Evolutionary conservation across 129 eudicot species (phyloP), one percentile per base, ranked within the genome.

Genomic region (Centaurea solstitialis): DNA sequence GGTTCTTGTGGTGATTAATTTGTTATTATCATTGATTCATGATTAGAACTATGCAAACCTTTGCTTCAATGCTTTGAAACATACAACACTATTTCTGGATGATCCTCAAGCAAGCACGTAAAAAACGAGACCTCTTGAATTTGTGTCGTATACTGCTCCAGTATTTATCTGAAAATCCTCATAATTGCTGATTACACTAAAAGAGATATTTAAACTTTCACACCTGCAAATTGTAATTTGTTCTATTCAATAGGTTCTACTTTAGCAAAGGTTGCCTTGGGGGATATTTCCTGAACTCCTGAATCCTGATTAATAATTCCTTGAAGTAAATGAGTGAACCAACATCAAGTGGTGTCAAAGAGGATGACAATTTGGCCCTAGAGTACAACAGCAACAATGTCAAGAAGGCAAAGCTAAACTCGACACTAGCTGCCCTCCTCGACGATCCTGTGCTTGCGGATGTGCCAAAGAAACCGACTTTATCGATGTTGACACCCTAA

Each of bases 401-500:
- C 47, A 90, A 92, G 83, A 89, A 84, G 64, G 94, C 94, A 4
- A 92, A 85, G 67, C 91, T 94, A 18, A 83, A 85, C 72, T 95
- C 97, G 20, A 92, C 97, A 15, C 80, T 95, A 30, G 85, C 92
- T 15, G 90, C 99, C 17, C 94, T 95, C 11, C 93, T 95, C 67
- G 84, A 83, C 28, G 99, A 95, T 84, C 98, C 97, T n/a, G 83
- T 95, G 41, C 98, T 95, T 59, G 76, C 93, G 17, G 97, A 92
- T 81, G 94, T 95, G 57, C 91, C 99, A 7, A 91, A 81, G 69
- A 89, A 89, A 6, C 98, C 98, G 4, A 45, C 97, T 9, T 74
- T 95, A 17, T 85, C 98, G 17, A 92, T 33, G 99, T 95, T 3
- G 97, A 95, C 84, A 95, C 94, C 50, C 97, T 92, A 79, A 95